Base-by-base conservation (phyloP, 1,284 basidiomycete genomes). In the Malassezia vespertilionis region DNA sequence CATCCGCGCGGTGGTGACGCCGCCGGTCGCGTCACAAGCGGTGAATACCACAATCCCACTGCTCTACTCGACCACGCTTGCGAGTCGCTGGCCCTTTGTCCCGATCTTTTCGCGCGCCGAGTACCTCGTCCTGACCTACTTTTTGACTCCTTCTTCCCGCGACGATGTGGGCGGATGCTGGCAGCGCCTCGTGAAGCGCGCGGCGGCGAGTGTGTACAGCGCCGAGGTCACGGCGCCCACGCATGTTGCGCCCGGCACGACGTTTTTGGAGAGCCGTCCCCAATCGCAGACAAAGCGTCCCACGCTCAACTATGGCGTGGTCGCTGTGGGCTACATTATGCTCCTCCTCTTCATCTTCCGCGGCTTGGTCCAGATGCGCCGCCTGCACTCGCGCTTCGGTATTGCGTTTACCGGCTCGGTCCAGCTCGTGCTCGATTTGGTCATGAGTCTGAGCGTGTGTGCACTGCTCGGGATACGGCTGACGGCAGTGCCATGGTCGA, bases 391-490 rank as follows among this genome's bases (percentile, higher is more conserved):
- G 1, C 80, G 86, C 39, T 77, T 87, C 42, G 91, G 91, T 73
- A 75, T 97, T 20, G 85, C 87, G 1, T 86, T 95, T 69, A 96
- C 91, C 2, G 91, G 88, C 14, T 75, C 87, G 18, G 84, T 90
- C 17, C 87, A 95, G 72, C 82, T 95, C 38, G 73, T 82, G 5
- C 86, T 86, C 54, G 89, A 86, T 73, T 88, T 90, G 3, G 80
- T 96, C 57, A 91, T 89, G 54, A 88, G 85, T 64, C 77, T 95
- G 43, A 89, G 84, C 66, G 83, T 95, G 31, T 88, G 86, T 62
- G 84, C 85, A 15, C 75, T 90, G 17, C 79, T 82, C 35, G 83
- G 85, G 1, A 84, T 88, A 71, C 82, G 81, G 52, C 78, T 89
- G 7, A 86, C 82, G 0, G 81, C 88, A 76, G 83, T 89, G 17